Base-by-base conservation (phyloP, 2,329 filamentous ascomycete species). In the Davidsoniella eucalypti region DNA sequence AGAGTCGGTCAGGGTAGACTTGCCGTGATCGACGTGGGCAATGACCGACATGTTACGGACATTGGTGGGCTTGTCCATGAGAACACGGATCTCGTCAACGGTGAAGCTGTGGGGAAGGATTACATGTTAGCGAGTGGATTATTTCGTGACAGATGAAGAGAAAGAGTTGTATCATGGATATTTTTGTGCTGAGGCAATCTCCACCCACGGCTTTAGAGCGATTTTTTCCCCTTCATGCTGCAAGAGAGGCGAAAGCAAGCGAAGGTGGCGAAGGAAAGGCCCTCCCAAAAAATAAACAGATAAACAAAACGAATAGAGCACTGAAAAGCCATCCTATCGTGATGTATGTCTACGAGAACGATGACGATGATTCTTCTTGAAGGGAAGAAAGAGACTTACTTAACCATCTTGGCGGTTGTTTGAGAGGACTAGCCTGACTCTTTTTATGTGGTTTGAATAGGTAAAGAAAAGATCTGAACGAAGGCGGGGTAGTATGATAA, bases 11-110 rank as follows among this genome's bases (percentile, higher is more conserved):
- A 98, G 80, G 68, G 92, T 98, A 63, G 92, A 98, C 75, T 98
- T 98, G 77, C 92, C 92, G 81, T 98, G 92, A 73, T 98, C 92
- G 82, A 98, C 88, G 77, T 98, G 92, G 70, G 92, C 92, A 87
- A 96, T 96, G 70, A 98, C 92, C 75, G 87, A 95, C 90, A 95
- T 96, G 82, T 96, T 96, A 71, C 77, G 75, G 68, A 82, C 77
- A 69, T 82, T 82, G 66, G 68, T 74, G 61, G 84, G 80, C 72
- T 82, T 81, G 79, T 87, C 82, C 83, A 84, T 85, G 67, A 84
- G 63, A 63, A 56, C 61, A 69, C 82, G 81, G 69, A 87, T 84
- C 80, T 87, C 88, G 69, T 96, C 90, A 73, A 95, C 82, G 66
- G 92, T 96, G 82, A 96, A 96, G 82, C 88, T 95, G 66, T 67